These are phyloP conservation scores for Chrysosporium queenslandicum DNA, from an alignment of 2,329 filamentous ascomycete genomes.

Conservation along the genomic window DNA sequence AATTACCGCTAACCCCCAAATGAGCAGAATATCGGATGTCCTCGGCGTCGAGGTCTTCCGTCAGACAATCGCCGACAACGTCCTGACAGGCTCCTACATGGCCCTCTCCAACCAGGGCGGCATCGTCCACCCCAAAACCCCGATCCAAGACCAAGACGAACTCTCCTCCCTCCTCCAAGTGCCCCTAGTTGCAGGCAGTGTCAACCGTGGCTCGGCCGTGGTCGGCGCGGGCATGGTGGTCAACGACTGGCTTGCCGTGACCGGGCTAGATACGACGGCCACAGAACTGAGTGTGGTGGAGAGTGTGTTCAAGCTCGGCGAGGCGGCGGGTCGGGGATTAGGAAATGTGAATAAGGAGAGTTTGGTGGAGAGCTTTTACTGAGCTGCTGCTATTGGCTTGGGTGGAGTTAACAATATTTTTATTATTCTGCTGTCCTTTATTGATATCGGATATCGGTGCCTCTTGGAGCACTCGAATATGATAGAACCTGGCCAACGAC, in stretches of 20 bases:
- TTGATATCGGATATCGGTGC: neutral
- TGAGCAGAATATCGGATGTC: slow-evolving; percentile 68
- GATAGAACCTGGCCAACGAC: neutral
- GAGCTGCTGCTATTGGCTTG: slow-evolving; percentile 19
- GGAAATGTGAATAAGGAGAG: slow-evolving; percentile 68
- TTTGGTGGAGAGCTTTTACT: slow-evolving; percentile 99
- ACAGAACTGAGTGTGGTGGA: slow-evolving; percentile 95
- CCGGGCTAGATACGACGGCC: slow-evolving; percentile 87
- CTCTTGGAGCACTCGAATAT: neutral
- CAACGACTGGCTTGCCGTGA: slow-evolving; percentile 95
- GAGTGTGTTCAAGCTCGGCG: slow-evolving; percentile 87
- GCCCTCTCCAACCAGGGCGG: slow-evolving; percentile 89
- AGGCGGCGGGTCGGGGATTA: slow-evolving; percentile 71
- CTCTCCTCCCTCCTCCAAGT: slow-evolving; percentile 87
- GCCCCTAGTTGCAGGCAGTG: slow-evolving; percentile 82
- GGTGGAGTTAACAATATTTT: neutral
- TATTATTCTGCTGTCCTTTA: neutral
- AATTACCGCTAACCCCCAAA: neutral
- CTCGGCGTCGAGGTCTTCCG: slow-evolving; percentile 52
- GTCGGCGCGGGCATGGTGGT: slow-evolving; percentile 97
- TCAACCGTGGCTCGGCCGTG: slow-evolving; percentile 86
- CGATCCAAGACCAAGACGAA: slow-evolving; percentile 96
- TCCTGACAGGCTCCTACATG: slow-evolving; percentile 95
- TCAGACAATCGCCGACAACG: slow-evolving; percentile 94
- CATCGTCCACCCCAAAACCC: slow-evolving; percentile 93